Evolutionary conservation across 148 eudicot species (phyloP).

Genomic region (Camellia japonica): DNA sequence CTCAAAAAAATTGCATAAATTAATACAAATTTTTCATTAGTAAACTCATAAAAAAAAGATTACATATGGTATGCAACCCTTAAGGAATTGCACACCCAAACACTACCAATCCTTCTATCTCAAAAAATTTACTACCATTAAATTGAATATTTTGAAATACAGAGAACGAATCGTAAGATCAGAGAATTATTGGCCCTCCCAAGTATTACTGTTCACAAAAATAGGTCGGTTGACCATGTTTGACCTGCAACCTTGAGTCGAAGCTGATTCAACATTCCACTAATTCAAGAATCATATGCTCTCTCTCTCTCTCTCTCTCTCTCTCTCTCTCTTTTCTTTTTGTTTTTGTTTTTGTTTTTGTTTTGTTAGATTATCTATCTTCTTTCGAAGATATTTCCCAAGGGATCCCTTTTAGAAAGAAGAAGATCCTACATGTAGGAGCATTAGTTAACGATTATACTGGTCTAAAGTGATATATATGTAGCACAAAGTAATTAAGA

Average conservation of each 20-base stretch:
- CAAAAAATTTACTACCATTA: too few species aligned
- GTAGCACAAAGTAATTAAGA: conserved; percentile 23
- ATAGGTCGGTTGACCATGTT: conserved; percentile 28
- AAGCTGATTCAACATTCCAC: conserved; percentile 50
- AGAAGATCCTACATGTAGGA: conserved; percentile 28
- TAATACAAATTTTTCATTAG: too few species aligned
- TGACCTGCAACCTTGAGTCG: conserved; percentile 29
- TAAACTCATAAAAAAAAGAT: too few species aligned
- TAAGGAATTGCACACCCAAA: too few species aligned
- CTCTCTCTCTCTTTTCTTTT: not conserved
- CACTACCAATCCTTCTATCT: too few species aligned
- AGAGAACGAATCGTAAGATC: too few species aligned
- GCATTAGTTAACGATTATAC: conserved; percentile 23
- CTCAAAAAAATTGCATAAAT: too few species aligned
- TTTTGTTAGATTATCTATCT: not conserved
- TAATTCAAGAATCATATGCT: conserved; percentile 15
- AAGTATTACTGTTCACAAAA: not conserved
- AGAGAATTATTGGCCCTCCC: too few species aligned
- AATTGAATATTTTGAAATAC: too few species aligned
- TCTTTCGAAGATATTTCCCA: conserved; percentile 25
- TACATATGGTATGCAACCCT: too few species aligned
- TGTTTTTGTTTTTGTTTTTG: not conserved
- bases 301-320: conserved; percentile 5
- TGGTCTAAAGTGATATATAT: conserved; percentile 8
- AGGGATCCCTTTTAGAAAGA: conserved; percentile 29